Evolutionary conservation across 1,139 yeast species (phyloP), one percentile per base, ranked within the genome.

Genomic region (Pichia sp.): DNA sequence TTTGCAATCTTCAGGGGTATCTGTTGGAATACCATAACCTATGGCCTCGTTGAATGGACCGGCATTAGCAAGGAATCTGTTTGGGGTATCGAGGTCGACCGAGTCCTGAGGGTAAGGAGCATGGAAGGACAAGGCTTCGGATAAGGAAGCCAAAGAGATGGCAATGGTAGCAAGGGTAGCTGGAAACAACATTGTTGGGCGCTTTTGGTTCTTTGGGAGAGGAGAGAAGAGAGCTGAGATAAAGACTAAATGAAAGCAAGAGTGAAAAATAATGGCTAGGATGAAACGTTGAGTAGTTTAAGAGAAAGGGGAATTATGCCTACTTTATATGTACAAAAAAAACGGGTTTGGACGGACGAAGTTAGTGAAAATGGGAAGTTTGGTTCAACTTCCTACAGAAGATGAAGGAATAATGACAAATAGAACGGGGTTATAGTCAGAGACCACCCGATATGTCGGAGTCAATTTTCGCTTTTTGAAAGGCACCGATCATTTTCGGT

Each of bases 1-100:
- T 6, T 71, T 66, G 67, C 89, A 83, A 48, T 74, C 74, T 2
- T 66, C 72, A 12, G 91, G 91, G 2, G 73, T 63, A 24, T 70
- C 73, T 10, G 72, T 63, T 51, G 68, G 64, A 51, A 77, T 71
- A 30, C 81, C 81, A 50, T 60, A 71, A 20, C 77, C 75, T 7
- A 67, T 66, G 45, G 72, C 69, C 41, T 70, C 64, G 43, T 71
- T 61, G 56, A 67, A 75, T 8, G 80, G 80, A 6, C 75, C 78
- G 12, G 69, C 64, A 29, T 76, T 75, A 12, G 74, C 77, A 8
- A 73, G 76, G 60, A 75, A 74, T 12, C 74, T 73, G 51, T 75
- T 16, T 9, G 31, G 10, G 44, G 46, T 48, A 16, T 29, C 24
- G 12, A 31, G 29, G 17, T 52, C 57, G 29, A 17, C 36, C 12